Evolutionary conservation across 192 early-diverging fungal genomes (phyloP), one percentile per base, ranked within the genome.

Genomic region (Podila clonocystis): DNA sequence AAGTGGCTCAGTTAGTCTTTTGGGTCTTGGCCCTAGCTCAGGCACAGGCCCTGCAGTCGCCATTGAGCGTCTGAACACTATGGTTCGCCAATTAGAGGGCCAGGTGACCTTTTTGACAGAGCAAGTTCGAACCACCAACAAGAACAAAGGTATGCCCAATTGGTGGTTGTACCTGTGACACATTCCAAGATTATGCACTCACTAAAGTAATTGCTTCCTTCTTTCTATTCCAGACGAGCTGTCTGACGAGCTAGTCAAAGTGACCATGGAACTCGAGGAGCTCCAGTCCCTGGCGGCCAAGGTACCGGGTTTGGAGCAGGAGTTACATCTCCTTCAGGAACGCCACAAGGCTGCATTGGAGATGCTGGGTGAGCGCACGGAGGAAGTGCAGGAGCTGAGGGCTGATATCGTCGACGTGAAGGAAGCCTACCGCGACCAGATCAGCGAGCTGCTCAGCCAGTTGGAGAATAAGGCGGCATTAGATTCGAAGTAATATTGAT

Each of bases 361-460:
- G 73, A 84, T 97, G 82, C 79, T 97, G 45, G 96, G 96, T 26
- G 96, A 97, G 78, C 91, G 93, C 73, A 95, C 94, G 34, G 96
- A 97, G 75, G 87, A 91, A 65, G 93, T 95, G 17, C 84, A 92
- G 52, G 96, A 97, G 48, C 85, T 97, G 30, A 83, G 89, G 68
- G 90, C 90, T 5, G 94, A 93, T 75, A 87, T 95, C 58, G 64
- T 60, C 1, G 96, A 97, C 75, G 92, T 96, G n/a, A 92, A 92
- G 67, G 91, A 92, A 48, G 91, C 91, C 68, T 93, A 90, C 71
- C 72, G 88, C 15, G 75, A 85, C 48, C 93, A 94, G 82, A 87
- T 92, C 31, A 85, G 85, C 58, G 89, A 92, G 26, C 62, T 91
- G 26, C 73, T 91, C 20, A 64, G 66, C 24, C 82, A 89, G 63